Conservation (phyloP, 495 filamentous ascomycete species). For the Usnea hakonensis region DNA sequence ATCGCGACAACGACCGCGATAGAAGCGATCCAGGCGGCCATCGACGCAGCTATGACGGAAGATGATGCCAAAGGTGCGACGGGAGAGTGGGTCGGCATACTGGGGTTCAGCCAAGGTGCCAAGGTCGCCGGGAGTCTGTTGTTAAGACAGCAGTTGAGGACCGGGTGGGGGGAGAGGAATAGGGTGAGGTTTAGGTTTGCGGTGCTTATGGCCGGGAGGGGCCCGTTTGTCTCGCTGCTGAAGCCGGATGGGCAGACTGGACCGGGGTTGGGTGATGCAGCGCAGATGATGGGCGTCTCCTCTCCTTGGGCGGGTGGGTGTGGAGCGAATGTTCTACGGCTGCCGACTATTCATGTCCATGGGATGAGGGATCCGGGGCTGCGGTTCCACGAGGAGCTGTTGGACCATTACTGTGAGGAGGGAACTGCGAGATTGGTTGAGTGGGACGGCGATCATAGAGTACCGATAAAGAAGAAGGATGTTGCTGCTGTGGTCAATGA, state of each 20-base stretch:
- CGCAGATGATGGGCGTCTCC: slow-evolving; percentile 14
- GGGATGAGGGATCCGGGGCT: slow-evolving; percentile 47
- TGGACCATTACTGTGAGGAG: slow-evolving; percentile 40
- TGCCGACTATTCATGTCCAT: slow-evolving; percentile 57
- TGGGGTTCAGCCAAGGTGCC: slow-evolving; percentile 54
- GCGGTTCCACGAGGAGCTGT: slow-evolving; percentile 41
- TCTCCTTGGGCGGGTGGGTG: slow-evolving; percentile 33
- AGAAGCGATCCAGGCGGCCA: background rate
- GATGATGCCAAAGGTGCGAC: slow-evolving; percentile 35
- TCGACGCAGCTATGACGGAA: slow-evolving; percentile 21
- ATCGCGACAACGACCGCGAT: background rate
- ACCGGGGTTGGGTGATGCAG: slow-evolving; percentile 48
- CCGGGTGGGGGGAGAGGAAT: slow-evolving; percentile 27
- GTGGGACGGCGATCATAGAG: slow-evolving; percentile 53
- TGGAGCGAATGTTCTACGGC: slow-evolving; percentile 28
- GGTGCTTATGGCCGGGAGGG: slow-evolving; percentile 50
- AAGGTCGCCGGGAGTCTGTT: slow-evolving; percentile 47
- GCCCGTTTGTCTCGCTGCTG: slow-evolving; percentile 44
- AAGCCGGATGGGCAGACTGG: slow-evolving; percentile 36
- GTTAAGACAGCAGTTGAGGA: slow-evolving; percentile 24
- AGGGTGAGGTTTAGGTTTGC: slow-evolving; percentile 45
- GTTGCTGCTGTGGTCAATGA: slow-evolving; percentile 41
- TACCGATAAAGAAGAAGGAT: slow-evolving; percentile 49
- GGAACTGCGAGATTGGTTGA: slow-evolving; percentile 41
- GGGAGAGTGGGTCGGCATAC: slow-evolving; percentile 50